Evolutionary conservation across 257 asterid genomes (phyloP), one percentile per base, ranked within the genome.

Genomic region (Dorcoceras hygrometricum): DNA sequence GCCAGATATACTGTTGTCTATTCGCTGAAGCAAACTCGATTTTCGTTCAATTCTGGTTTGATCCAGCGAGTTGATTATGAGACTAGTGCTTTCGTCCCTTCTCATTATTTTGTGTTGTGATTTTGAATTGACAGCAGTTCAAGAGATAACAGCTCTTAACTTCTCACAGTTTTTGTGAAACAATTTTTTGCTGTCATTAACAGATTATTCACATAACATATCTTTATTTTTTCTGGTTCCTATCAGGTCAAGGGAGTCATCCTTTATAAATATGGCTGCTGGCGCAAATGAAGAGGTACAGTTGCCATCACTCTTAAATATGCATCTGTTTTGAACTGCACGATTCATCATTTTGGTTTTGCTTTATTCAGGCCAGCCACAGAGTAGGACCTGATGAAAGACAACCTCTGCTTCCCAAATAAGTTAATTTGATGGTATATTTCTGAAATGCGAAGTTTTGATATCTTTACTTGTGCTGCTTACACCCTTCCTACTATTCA

Each of bases 261-360:
- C 96, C 71, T 86, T 94, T 77, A 74, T 94, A 70, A 78, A 91
- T 65, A 87, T 94, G 83, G 82, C 96, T 19, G 96, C 99, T 25
- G 98, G 96, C 50, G 96, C 97, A 31, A 81, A 86, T 69, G 95
- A 91, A 50, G 98, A 94, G 78, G 99, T 89, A 80, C 68, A 67
- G 63, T 50, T 55, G 19, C 28, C 67, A 20, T 61, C 62, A 67
- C 27, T 79, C 63, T 69, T 54, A 46, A 65, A 32, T 69, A 63
- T 77, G 66, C 71, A 39, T 36, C 48, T 71, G 23, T 57, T 71
- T 50, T 61, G 64, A 57, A 66, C 57, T 27, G 27, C 69, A 39
- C 11, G 26, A 16, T 68, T 73, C 54, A 50, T 34, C 61, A 19
- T 71, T 58, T 77, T 70, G 59, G 48, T 65, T 60, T 50, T 76